Conservation (phyloP, 805 yeast genomes). For the Debaryomyces maramus region DNA sequence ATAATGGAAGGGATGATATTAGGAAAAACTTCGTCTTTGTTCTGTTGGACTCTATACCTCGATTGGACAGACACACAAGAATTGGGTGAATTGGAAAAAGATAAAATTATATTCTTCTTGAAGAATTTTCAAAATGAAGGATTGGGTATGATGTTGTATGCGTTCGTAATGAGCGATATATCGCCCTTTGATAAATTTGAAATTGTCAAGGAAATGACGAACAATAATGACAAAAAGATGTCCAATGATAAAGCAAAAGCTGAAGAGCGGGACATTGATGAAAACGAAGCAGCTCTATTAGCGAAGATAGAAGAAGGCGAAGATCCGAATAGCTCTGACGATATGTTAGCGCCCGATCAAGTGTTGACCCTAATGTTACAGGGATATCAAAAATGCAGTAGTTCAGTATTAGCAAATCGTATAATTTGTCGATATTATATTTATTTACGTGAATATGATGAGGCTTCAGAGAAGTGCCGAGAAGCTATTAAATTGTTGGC, state of each 20-base stretch:
- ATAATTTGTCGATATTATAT: slow-evolving; percentile 62
- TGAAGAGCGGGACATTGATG: slow-evolving; percentile 13
- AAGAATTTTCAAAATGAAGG: slow-evolving; percentile 59
- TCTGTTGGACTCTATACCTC: slow-evolving; percentile 72
- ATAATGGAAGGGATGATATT: slow-evolving; percentile 72
- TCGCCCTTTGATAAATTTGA: slow-evolving; percentile 54
- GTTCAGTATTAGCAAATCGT: slow-evolving; percentile 61
- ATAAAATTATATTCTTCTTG: slow-evolving; percentile 50
- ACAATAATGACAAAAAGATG: slow-evolving; percentile 13
- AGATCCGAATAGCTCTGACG: slow-evolving; percentile 7
- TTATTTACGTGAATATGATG: slow-evolving; percentile 60
- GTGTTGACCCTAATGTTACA: slow-evolving; percentile 50
- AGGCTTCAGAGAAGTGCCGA: slow-evolving; percentile 60
- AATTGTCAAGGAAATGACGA: slow-evolving; percentile 18
- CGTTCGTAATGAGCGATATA: slow-evolving; percentile 63
- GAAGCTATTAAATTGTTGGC: slow-evolving; percentile 59
- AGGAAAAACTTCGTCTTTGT: slow-evolving; percentile 57
- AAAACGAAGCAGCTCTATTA: slow-evolving; percentile 18
- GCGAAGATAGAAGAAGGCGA: slow-evolving; percentile 15
- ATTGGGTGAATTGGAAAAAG: slow-evolving; percentile 48
- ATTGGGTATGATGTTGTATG: slow-evolving; percentile 60
- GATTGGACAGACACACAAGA: slow-evolving; percentile 67
- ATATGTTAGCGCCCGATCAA: slow-evolving; percentile 46
- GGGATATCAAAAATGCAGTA: slow-evolving; percentile 42
- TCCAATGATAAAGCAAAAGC: slow-evolving; percentile 4